These are phyloP conservation scores for Debaryomyces udenii DNA, from an alignment of 1,139 yeast genomes.

Conservation along the genomic window DNA sequence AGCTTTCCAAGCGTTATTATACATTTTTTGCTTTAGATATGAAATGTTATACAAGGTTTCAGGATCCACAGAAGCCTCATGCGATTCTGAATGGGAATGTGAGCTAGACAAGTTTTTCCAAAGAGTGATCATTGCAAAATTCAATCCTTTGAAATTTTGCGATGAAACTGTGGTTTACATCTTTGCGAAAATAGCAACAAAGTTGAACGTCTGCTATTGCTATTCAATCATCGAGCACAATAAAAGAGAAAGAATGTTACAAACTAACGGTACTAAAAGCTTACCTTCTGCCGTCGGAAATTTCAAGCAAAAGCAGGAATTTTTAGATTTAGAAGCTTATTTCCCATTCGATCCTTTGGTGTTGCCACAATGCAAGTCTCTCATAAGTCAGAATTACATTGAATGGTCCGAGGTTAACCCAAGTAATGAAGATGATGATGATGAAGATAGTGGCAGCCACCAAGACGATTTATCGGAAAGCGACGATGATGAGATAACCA, in stretches of 20 bases:
- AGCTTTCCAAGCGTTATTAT: conserved; percentile 88
- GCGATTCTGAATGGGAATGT: conserved; percentile 71
- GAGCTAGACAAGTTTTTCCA: conserved; percentile 85
- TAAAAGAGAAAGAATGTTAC: conserved; percentile 63
- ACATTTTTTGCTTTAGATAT: conserved; percentile 90
- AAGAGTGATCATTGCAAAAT: conserved; percentile 80
- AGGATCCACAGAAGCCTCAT: conserved; percentile 15
- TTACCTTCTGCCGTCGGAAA: conserved; percentile 40
- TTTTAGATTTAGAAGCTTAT: conserved; percentile 85
- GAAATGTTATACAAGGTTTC: conserved; percentile 49
- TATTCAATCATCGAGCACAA: conserved; percentile 92
- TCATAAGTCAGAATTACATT: conserved; percentile 60
- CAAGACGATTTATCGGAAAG: conserved; percentile 32
- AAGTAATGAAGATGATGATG: conserved; percentile 58
- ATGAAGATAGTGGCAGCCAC: conserved; percentile 49
- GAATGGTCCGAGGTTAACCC: conserved; percentile 72
- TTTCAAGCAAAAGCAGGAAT: conserved; percentile 68
- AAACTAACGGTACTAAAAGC: conserved; percentile 29
- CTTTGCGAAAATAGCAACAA: conserved; percentile 91
- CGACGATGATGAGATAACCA: conserved; percentile 31
- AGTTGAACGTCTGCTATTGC: conserved; percentile 88
- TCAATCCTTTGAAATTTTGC: conserved; percentile 92
- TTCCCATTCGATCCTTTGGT: conserved; percentile 95
- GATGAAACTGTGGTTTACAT: conserved; percentile 91
- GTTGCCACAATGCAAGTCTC: conserved; percentile 59